Conservation (phyloP, 2,329 filamentous ascomycete genomes). For the Basipetospora sp. region DNA sequence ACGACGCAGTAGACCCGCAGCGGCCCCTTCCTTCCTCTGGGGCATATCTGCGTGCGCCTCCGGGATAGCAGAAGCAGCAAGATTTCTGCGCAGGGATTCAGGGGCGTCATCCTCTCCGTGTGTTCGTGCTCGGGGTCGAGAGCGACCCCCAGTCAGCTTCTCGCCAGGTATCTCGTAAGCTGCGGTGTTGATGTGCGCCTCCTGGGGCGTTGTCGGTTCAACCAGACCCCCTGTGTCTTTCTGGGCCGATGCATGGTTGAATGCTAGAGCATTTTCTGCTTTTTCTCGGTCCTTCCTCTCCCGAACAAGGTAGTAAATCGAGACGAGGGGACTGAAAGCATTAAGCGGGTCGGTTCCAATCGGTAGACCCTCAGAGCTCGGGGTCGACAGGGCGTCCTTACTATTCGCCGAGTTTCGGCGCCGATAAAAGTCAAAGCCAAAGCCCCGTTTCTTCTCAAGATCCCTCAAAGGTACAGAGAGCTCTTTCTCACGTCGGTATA, state of each 20-base stretch:
- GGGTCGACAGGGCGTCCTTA: conserved; percentile 67
- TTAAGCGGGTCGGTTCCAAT: conserved; percentile 78
- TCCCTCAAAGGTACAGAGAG: conserved; percentile 42
- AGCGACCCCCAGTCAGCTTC: conserved; percentile 68
- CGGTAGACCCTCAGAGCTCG: conserved; percentile 74
- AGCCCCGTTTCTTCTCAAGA: conserved; percentile 71
- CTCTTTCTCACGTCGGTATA: conserved; percentile 53
- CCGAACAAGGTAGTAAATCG: conserved; percentile 88
- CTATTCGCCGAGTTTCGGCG: conserved; percentile 78
- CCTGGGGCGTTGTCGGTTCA: conserved; percentile 66
- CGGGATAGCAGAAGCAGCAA: conserved; percentile 26
- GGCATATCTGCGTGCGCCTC: conserved; percentile 41
- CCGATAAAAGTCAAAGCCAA: conserved; percentile 93
- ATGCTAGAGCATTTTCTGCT: background rate
- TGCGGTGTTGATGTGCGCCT: conserved; percentile 74
- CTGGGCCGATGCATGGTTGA: conserved; percentile 17
- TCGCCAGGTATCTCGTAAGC: conserved; percentile 82
- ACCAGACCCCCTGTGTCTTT: conserved; percentile 41
- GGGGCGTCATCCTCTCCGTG: conserved; percentile 86
- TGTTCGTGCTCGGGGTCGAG: conserved; percentile 73
- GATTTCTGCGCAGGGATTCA: conserved; percentile 54
- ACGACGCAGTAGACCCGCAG: conserved; percentile 67
- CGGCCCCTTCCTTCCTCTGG: conserved; percentile 76
- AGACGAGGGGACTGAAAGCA: conserved; percentile 81
- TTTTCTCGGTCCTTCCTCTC: conserved; percentile 81